Percentiles rank a stretch among this genome's conserved stretches.
Conservation (phyloP, 2,329 filamentous ascomycete species). For the Trichoderma brevicompactum region DNA sequence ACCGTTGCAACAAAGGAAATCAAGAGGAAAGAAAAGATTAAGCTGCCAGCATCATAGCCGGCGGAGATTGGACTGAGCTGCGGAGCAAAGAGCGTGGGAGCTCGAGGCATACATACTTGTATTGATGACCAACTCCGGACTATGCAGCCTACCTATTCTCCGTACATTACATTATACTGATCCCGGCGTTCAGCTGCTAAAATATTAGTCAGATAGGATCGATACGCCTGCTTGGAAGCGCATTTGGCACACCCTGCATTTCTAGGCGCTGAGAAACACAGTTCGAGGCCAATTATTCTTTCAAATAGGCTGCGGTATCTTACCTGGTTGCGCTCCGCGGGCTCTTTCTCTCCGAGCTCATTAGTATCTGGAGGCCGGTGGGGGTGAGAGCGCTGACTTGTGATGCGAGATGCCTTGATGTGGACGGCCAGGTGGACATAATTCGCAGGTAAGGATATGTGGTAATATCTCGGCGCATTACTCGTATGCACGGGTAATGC, state of each 20-base stretch:
- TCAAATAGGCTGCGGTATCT: not conserved
- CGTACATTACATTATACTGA: conserved; percentile 10
- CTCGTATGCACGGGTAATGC: too few species aligned
- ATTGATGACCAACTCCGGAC: not conserved
- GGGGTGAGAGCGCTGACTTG: not conserved
- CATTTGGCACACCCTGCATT: not conserved
- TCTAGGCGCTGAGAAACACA: not conserved
- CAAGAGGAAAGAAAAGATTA: not conserved
- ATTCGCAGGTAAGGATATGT: not conserved
- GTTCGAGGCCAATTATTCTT: not conserved
- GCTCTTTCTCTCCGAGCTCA: not conserved
- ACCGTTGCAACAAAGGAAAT: not conserved
- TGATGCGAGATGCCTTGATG: too few species aligned
- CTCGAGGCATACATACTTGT: not conserved
- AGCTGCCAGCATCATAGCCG: not conserved
- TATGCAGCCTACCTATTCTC: too few species aligned
- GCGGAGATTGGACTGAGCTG: not conserved
- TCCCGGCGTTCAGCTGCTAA: conserved; percentile 16
- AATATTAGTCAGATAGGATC: not conserved
- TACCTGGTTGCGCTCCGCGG: not conserved
- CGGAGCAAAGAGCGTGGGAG: not conserved
- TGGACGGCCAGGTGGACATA: not conserved
- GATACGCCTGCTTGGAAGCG: not conserved
- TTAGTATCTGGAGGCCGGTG: not conserved
- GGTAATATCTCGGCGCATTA: too few species aligned